Conservation (phyloP, 2,329 filamentous ascomycete genomes). For the Pseudopithomyces maydicus region DNA sequence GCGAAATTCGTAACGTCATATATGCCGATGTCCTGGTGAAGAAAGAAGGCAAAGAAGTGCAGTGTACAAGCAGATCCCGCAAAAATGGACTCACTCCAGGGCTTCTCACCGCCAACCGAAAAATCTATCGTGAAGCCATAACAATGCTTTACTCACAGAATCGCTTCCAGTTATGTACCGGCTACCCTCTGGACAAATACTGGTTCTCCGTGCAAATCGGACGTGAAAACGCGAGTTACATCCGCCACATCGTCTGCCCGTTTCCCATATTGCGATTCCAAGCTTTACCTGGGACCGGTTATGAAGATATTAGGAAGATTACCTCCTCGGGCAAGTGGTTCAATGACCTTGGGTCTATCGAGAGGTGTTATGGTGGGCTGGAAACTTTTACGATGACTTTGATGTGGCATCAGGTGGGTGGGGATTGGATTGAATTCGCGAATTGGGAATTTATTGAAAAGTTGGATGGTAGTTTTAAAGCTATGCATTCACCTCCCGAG, state of each 20-base stretch:
- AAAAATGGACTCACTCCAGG: background rate
- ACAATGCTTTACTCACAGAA: constrained; percentile 11
- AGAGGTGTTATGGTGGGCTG: too few species aligned
- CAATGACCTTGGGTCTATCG: too few species aligned
- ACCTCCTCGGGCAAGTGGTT: too few species aligned
- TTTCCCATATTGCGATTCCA: background rate
- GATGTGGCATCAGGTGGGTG: too few species aligned
- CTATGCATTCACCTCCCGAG: too few species aligned
- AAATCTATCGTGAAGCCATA: constrained; percentile 6
- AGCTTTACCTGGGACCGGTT: background rate
- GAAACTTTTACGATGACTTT: too few species aligned
- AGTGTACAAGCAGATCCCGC: too few species aligned
- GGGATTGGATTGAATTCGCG: too few species aligned
- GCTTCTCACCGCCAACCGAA: constrained; percentile 5
- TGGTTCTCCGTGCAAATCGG: background rate
- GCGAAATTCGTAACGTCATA: constrained; percentile 8
- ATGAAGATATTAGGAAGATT: too few species aligned
- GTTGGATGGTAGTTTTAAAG: too few species aligned
- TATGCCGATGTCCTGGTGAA: constrained; percentile 4
- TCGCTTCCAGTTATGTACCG: constrained; percentile 4
- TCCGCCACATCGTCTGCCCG: background rate
- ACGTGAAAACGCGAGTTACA: background rate
- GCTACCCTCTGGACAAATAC: background rate
- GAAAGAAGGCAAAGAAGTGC: background rate
- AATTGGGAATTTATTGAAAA: too few species aligned